Base-by-base conservation (phyloP, 169 alveolate genomes). In the Babesia divergens region DNA sequence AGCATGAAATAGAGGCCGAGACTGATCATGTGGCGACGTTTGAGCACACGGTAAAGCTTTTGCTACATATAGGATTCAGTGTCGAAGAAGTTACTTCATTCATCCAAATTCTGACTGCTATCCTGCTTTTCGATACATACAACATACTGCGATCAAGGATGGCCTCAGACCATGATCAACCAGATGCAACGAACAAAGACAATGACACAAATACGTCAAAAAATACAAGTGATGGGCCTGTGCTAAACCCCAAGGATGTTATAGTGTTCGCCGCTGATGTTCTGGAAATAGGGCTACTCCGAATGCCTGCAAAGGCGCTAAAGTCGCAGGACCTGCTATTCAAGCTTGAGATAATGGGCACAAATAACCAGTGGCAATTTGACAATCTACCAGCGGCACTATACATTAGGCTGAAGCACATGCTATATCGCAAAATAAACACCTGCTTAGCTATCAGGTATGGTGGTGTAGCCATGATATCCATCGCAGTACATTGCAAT, bases 401-500 rank as follows among this genome's bases (percentile, higher is more conserved):
- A 16, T 77, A 28, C 29, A 20, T 77, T 31, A 13, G 86, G 20
- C n/a, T 77, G 3, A 77, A 77, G 74, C 82, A 54, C 34, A 26
- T 54, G n/a, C 20, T 77, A 29, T 77, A 77, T 37, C 46, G 70
- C 18, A 66, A 64, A 47, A 31, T 47, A 7, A 77, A 77, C 44
- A 56, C 40, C 14, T 77, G 8, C 52, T 68, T 77, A 24, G 38
- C 3, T 0, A 18, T 40, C 2, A 22, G 34, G 42, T 16, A 32
- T 6, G 32, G 35, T n/a, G 52, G 20, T 7, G 26, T 26, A 5
- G 14, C 26, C 14, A 20, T n/a, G 11, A 44, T 55, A 47, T 64
- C 84, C 11, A 50, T 74, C 24, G 52, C 75, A 0, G 38, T 74
- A 9, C 84, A 74, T 34, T 74, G 77, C 34, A 74, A 74, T 34